Conservation (phyloP, 306 rosid species). For the Macrotyloma uniflorum region DNA sequence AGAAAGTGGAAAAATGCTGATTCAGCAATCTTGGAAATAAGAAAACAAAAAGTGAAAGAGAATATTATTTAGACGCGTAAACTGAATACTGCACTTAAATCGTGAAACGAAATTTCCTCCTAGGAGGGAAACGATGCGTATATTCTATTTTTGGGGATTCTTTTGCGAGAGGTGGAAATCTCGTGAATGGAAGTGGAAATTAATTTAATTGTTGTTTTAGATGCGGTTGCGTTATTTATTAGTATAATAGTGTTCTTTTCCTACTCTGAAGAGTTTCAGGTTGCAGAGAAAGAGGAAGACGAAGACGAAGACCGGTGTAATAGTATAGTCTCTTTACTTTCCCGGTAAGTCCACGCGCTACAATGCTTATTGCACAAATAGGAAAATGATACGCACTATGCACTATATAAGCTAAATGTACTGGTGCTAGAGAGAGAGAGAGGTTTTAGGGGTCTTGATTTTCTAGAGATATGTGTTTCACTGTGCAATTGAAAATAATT, state of each 20-base stretch:
- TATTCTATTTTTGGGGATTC: neutral
- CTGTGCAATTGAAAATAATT: conserved; percentile 20
- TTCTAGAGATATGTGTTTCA: neutral
- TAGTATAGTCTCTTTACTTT: neutral
- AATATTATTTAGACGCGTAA: neutral
- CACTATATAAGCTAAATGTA: neutral
- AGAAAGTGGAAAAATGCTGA: neutral
- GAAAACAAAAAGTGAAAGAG: neutral
- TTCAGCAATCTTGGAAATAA: neutral
- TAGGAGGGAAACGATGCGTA: neutral
- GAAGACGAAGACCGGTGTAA: neutral
- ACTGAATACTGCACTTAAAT: neutral
- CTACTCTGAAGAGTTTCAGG: neutral
- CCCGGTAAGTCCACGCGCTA: conserved; percentile 15
- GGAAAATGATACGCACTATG: neutral
- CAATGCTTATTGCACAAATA: neutral
- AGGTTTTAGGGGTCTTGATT: neutral
- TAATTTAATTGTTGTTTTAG: neutral
- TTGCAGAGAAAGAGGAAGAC: neutral
- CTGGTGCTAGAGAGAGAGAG: neutral
- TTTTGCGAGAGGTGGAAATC: neutral
- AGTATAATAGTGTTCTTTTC: neutral
- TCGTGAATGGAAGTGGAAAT: neutral
- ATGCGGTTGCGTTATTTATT: neutral
- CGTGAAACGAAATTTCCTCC: conserved; percentile 13